phyloP scores from a whole-genome alignment of 2,329 filamentous ascomycete species.

The Myrmaecium sp. region DNA sequence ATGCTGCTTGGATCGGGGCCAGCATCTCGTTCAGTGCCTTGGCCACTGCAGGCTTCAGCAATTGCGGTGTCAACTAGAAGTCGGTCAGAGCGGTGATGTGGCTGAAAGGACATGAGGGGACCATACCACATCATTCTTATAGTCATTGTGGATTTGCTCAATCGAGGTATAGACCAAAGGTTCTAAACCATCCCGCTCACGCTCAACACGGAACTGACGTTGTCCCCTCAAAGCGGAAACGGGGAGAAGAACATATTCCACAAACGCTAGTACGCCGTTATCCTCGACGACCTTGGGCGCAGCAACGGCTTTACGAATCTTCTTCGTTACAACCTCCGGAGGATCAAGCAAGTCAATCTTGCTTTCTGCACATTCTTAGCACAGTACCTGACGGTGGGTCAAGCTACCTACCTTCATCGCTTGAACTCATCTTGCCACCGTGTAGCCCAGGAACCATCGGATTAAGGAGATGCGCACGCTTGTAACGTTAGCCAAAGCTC shows the following conservation, averaged over 20 bases:
- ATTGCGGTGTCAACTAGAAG: slow-evolving; percentile 60
- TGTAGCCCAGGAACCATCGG: slow-evolving; percentile 76
- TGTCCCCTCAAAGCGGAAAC: slow-evolving; percentile 45
- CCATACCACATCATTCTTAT: slow-evolving; percentile 56
- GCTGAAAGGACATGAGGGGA: not conserved
- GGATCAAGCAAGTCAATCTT: slow-evolving; percentile 89
- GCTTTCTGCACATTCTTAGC: too few species aligned
- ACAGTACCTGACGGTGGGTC: too few species aligned
- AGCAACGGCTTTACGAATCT: slow-evolving; percentile 58
- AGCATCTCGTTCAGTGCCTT: slow-evolving; percentile 57
- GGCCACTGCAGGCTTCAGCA: slow-evolving; percentile 70
- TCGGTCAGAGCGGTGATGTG: slow-evolving; percentile 1
- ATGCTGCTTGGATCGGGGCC: slow-evolving; percentile 60
- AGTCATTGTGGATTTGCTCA: slow-evolving; percentile 61
- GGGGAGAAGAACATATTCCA: slow-evolving; percentile 74
- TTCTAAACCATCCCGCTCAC: slow-evolving; percentile 52
- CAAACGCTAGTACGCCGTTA: slow-evolving; percentile 74
- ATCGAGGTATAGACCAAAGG: slow-evolving; percentile 68
- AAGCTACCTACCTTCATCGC: too few species aligned
- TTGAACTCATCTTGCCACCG: slow-evolving; percentile 64
- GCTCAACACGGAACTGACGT: slow-evolving; percentile 49
- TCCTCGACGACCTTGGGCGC: slow-evolving; percentile 60
- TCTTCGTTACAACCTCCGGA: slow-evolving; percentile 53
- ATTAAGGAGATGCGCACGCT: slow-evolving; percentile 58
- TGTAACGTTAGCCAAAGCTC: not conserved